Conservation (phyloP, 1,284 basidiomycete genomes). For the Phaffia rhodozyma region DNA sequence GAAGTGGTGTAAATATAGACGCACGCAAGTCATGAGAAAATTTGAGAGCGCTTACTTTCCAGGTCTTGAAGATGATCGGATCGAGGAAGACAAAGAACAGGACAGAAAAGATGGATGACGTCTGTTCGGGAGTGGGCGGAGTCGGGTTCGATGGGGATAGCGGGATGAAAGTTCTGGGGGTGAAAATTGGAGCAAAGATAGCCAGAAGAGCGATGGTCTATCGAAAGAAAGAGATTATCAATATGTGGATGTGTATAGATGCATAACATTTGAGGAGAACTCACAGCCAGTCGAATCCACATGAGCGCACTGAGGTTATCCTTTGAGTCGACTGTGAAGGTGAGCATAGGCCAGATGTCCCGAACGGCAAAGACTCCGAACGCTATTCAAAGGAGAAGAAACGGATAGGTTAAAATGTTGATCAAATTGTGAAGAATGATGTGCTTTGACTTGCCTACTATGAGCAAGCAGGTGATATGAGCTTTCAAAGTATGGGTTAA, state of each 20-base stretch:
- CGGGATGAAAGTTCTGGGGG: constrained; percentile 5
- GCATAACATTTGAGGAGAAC: background rate
- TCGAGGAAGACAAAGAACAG: constrained; percentile 18
- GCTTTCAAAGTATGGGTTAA: constrained; percentile 9
- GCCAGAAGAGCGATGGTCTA: constrained; percentile 14
- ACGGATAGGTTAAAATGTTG: no score
- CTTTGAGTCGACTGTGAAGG: constrained; percentile 38
- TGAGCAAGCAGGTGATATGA: constrained; percentile 7
- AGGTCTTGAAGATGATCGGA: constrained; percentile 15
- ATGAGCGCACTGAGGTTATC: constrained; percentile 33
- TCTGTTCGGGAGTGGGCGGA: constrained; percentile 11
- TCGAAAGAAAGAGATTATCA: background rate
- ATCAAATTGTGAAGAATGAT: background rate
- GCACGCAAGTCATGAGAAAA: no score
- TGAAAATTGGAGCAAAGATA: constrained; percentile 9
- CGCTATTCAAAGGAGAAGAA: constrained; percentile 31
- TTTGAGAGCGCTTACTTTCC: background rate
- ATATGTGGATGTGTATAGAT: background rate
- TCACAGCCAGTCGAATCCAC: constrained; percentile 21
- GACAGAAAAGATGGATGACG: constrained; percentile 1
- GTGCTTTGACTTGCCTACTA: constrained; percentile 1
- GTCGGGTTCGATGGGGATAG: background rate
- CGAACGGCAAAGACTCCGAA: constrained; percentile 46
- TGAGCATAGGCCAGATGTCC: constrained; percentile 52
- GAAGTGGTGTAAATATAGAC: no score